Conservation (phyloP, 371 early-diverging fungal species). For the Mortierella sp. region DNA sequence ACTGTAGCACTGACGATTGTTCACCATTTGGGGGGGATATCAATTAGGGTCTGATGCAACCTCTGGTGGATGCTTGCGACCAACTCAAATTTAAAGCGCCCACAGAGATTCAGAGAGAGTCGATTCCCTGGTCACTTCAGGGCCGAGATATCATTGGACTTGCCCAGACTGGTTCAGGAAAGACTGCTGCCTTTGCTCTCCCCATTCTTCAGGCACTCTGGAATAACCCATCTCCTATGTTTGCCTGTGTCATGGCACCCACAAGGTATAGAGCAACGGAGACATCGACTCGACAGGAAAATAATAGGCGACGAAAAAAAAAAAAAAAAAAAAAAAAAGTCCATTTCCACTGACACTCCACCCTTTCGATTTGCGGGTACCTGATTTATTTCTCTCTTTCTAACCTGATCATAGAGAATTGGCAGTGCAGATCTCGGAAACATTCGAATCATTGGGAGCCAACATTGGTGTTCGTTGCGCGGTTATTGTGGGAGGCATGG, state of each 20-base stretch:
- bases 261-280: constrained; percentile 79
- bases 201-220: constrained; percentile 95
- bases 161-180: constrained; percentile 98
- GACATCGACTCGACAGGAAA: no score
- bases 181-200: constrained; percentile 97
- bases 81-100: constrained; percentile 91
- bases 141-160: constrained; percentile 96
- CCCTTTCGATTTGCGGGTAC: neutral
- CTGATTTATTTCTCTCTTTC: neutral
- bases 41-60: constrained; percentile 79
- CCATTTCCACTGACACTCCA: no score
- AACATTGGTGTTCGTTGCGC: constrained; percentile 93
- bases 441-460: constrained; percentile 92
- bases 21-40: no score
- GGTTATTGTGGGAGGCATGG: constrained; percentile 98
- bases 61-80: constrained; percentile 89
- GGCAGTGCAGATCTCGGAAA: constrained; percentile 95
- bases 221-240: constrained; percentile 89
- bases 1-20: neutral
- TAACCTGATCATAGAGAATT: constrained; percentile 76
- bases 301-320: no score
- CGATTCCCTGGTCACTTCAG: constrained; percentile 91
- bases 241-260: constrained; percentile 97
- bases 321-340: no score
- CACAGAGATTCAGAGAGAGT: constrained; percentile 92